Evolutionary conservation across 768 basidiomycete species (phyloP), one percentile per base, ranked within the genome.

Genomic region (Leccinum boreale): DNA sequence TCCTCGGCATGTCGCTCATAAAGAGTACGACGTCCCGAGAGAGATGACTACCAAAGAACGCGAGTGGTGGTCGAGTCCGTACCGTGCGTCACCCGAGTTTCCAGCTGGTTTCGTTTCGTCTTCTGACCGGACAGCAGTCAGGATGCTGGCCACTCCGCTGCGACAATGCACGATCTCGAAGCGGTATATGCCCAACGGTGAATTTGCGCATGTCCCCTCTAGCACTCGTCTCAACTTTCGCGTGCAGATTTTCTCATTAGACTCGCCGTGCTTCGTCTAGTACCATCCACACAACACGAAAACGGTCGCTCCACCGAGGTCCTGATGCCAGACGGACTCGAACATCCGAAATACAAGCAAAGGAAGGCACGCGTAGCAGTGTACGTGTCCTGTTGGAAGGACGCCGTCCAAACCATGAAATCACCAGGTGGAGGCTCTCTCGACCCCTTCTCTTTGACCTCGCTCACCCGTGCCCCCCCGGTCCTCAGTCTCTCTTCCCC

Each of bases 41-140:
- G 76, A 75, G 57, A 92, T 91, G 90, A 78, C 81, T 0, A 63
- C 67, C 44, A 75, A 83, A 63, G 89, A 92, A 73, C 75, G 81
- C 62, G 69, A 70, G 26, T 89, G 85, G 83, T 87, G 82, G 83
- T 79, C 87, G 11, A 89, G 83, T 67, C 89, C 90, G 55, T 93
- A 91, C 71, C 77, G 90, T 92, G 73, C 59, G 74, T 75, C 31
- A 31, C 12, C 26, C 36, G 31, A n/a, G 17, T 39, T 45, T 57
- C 42, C 35, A 11, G 6, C 24, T 17, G 36, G 3, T 21, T 46
- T 47, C 35, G 47, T 26, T 3, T 39, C 31, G 31, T 11, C 4
- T 14, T 2, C 44, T 3, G 3, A 48, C 52, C 8, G 53, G 53
- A 48, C 36, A 14, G 28, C 63, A 89, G 89, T 92, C 11, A 81